phyloP scores from a whole-genome alignment of 2,329 filamentous ascomycete genomes.

The Penicillium thymicola region DNA sequence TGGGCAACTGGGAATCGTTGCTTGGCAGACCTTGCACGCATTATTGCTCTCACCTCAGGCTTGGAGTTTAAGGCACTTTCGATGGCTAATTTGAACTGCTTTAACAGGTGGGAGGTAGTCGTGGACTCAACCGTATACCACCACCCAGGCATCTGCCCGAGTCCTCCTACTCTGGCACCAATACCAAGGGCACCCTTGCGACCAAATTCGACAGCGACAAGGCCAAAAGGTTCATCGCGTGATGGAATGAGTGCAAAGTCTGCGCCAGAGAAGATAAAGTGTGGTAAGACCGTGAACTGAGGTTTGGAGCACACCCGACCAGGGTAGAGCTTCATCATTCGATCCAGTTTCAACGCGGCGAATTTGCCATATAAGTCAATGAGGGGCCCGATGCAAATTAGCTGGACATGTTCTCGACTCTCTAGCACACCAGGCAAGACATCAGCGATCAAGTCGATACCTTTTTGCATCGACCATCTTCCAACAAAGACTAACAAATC shows the following conservation, averaged over 20 bases:
- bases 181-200: constrained; percentile 66
- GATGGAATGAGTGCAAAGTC: constrained; percentile 68
- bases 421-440: constrained; percentile 63
- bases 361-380: constrained; percentile 68
- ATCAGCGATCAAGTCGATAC: constrained; percentile 65
- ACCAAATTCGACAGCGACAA: constrained; percentile 67
- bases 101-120: constrained; percentile 60
- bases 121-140: constrained; percentile 68
- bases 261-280: constrained; percentile 64
- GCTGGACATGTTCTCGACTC: constrained; percentile 56
- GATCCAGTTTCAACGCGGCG: constrained; percentile 61
- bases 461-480: constrained; percentile 68
- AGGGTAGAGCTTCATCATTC: constrained; percentile 64
- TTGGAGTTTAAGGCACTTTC: constrained; percentile 59
- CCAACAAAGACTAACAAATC: constrained; percentile 68
- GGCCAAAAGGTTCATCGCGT: constrained; percentile 65
- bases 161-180: constrained; percentile 62
- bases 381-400: constrained; percentile 62
- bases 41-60: constrained; percentile 54
- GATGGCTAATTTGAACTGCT: constrained; percentile 64
- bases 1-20: constrained; percentile 66
- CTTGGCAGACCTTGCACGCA: constrained; percentile 63
- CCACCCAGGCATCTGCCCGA: constrained; percentile 70
- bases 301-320: constrained; percentile 66
- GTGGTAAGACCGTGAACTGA: constrained; percentile 64